Evolutionary conservation across 2,329 filamentous ascomycete genomes (phyloP).

Genomic region (Orbilia ellipsospora): DNA sequence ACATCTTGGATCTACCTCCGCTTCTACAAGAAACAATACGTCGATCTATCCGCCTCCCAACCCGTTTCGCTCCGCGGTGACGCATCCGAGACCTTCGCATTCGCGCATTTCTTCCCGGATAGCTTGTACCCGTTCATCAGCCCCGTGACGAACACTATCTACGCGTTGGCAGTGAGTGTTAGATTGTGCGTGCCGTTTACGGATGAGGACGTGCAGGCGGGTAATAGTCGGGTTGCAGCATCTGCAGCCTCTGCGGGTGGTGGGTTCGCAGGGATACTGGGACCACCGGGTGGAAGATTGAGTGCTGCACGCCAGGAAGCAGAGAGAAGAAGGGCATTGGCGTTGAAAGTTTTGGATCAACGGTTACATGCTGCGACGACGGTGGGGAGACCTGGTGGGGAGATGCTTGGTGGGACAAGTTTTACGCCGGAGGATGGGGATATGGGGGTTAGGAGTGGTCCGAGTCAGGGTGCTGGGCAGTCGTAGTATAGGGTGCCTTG

Average conservation of each 20-base stretch:
- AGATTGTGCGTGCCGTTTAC: constrained; percentile 87
- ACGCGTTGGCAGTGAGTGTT: constrained; percentile 77
- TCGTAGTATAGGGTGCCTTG: constrained; percentile 23
- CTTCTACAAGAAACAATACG: constrained; percentile 85
- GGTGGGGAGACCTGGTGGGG: constrained; percentile 59
- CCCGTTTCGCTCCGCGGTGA: constrained; percentile 79
- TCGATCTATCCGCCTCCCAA: constrained; percentile 74
- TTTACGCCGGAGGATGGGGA: constrained; percentile 51
- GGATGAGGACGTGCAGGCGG: constrained; percentile 78
- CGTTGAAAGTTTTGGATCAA: constrained; percentile 91
- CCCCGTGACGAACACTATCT: constrained; percentile 78
- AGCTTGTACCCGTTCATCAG: constrained; percentile 81
- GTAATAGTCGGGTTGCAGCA: constrained; percentile 74
- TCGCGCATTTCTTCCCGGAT: constrained; percentile 94
- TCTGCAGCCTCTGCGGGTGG: constrained; percentile 64
- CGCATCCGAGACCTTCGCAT: constrained; percentile 94
- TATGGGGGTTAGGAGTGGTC: constrained; percentile 11
- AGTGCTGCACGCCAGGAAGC: constrained; percentile 81
- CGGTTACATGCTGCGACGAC: constrained; percentile 84
- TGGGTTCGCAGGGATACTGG: constrained; percentile 55
- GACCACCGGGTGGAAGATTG: constrained; percentile 61
- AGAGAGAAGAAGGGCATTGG: constrained; percentile 86
- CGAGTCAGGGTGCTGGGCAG: constrained; percentile 1
- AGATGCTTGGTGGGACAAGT: constrained; percentile 56
- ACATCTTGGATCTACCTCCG: constrained; percentile 95